Evolutionary conservation across 2,329 filamentous ascomycete species (phyloP).

Genomic region (Zymoseptoria crescenta): DNA sequence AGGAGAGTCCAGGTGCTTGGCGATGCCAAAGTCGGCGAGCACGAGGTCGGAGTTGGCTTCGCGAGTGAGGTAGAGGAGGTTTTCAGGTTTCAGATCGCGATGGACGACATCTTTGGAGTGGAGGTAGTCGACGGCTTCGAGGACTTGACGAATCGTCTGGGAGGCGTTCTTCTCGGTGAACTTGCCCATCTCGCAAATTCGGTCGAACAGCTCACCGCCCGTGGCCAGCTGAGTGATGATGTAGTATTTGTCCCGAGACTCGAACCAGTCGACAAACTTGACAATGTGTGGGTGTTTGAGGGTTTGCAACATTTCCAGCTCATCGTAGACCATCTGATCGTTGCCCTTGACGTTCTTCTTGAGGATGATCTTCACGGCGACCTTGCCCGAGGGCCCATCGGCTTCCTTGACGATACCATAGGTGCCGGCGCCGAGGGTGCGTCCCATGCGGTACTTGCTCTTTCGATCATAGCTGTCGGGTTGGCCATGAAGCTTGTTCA

Average conservation of each 20-base stretch:
- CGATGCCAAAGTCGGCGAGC: constrained; percentile 95
- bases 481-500: constrained; percentile 93
- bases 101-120: constrained; percentile 94
- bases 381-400: constrained; percentile 73
- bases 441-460: constrained; percentile 85
- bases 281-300: constrained; percentile 94
- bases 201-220: constrained; percentile 92
- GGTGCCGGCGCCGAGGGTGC: constrained; percentile 89
- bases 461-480: constrained; percentile 99
- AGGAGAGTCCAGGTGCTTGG: constrained; percentile 89
- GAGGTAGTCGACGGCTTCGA: constrained; percentile 88
- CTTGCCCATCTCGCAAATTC: constrained; percentile 94
- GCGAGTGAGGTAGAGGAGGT: constrained; percentile 83
- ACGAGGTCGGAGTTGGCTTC: constrained; percentile 75
- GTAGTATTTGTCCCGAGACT: constrained; percentile 99
- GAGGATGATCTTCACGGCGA: constrained; percentile 96
- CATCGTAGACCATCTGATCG: constrained; percentile 97
- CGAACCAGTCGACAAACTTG: constrained; percentile 97
- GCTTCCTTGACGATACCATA: constrained; percentile 98
- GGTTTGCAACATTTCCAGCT: constrained; percentile 84
- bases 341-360: constrained; percentile 99
- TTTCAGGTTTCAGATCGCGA: constrained; percentile 95
- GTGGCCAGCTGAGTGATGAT: constrained; percentile 95
- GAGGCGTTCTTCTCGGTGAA: constrained; percentile 98
- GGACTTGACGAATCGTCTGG: constrained; percentile 87